Base-by-base conservation (phyloP, 2,329 filamentous ascomycete species). In the Penicillium sp. region DNA sequence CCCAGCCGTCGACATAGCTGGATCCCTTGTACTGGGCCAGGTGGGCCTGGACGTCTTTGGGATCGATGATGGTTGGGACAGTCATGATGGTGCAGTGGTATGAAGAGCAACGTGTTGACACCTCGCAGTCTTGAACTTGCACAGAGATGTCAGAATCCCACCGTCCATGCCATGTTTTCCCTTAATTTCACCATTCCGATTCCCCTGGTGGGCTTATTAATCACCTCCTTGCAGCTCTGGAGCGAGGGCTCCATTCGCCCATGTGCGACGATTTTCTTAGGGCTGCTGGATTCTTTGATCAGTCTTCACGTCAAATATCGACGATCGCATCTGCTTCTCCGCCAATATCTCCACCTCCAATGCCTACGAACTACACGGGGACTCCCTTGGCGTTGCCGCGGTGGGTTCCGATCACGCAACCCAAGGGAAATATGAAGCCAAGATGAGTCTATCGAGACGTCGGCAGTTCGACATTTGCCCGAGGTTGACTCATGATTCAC, bases 1-100 rank as follows among this genome's bases (percentile, higher is more conserved):
- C 72, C 78, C 78, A 81, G 43, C 70, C 70, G 1, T 69, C 58
- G 20, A 65, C 58, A 38, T 78, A 72, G 10, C 63, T 53, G 11
- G 64, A 56, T 5, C 64, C 60, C 15, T 62, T 52, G 41, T 68
- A 66, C 27, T 68, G 58, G 26, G 62, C 50, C 56, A 79, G 74
- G 50, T 72, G 65, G 10, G 60, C 48, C 29, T 57, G 60, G 9
- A 74, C 17, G 36, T 45, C 44, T 20, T 54, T 41, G 15, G 41
- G 33, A 33, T 58, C 31, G 36, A 53, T 33, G n/a, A 40, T 43
- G 43, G 39, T 43, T 37, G 48, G 33, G 17, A 21, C 38, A 18
- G 42, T 42, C 45, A 48, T 54, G 40, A 20, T 44, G 31, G 35
- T 26, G n/a, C n/a, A n/a, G n/a, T n/a, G n/a, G n/a, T n/a, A n/a